These are phyloP conservation scores for Lithospermum erythrorhizon DNA, from an alignment of 257 asterid genomes.

Conservation along the genomic window DNA sequence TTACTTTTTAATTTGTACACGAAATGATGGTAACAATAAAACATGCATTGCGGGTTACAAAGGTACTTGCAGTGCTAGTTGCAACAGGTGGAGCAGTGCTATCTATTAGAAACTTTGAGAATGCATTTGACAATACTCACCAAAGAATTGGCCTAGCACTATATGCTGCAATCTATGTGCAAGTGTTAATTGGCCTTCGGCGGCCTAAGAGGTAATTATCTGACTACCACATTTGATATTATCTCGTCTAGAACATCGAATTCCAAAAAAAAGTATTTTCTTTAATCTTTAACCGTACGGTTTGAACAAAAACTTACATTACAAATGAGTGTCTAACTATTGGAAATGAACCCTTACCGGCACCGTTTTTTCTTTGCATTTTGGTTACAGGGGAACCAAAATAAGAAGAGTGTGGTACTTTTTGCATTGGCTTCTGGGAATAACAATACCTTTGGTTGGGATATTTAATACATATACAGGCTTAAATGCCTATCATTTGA, in stretches of 20 bases:
- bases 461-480: slow-evolving; percentile 62
- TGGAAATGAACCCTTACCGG: neutral
- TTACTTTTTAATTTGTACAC: too few relatives aligned
- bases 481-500: slow-evolving; percentile 46
- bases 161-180: slow-evolving; percentile 59
- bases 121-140: slow-evolving; percentile 56
- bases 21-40: too few relatives aligned
- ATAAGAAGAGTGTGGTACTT: slow-evolving; percentile 52
- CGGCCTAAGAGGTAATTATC: slow-evolving; percentile 53
- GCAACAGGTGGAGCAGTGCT: slow-evolving; percentile 61
- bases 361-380: too few relatives aligned
- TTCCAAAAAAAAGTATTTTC: too few relatives aligned
- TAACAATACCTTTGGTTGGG: slow-evolving; percentile 44
- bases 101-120: slow-evolving; percentile 67
- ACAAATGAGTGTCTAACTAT: too few relatives aligned
- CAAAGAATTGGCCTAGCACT: slow-evolving; percentile 81
- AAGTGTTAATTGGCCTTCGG: slow-evolving; percentile 41
- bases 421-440: slow-evolving; percentile 70
- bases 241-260: too few relatives aligned
- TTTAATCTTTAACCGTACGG: too few relatives aligned
- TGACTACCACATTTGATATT: neutral
- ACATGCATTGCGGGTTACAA: neutral
- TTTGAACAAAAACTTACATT: too few relatives aligned
- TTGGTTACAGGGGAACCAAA: slow-evolving; percentile 40
- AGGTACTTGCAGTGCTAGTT: slow-evolving; percentile 53